These are phyloP conservation scores for Colletotrichum sp. DNA, from an alignment of 2,329 filamentous ascomycete genomes.

Conservation along the genomic window DNA sequence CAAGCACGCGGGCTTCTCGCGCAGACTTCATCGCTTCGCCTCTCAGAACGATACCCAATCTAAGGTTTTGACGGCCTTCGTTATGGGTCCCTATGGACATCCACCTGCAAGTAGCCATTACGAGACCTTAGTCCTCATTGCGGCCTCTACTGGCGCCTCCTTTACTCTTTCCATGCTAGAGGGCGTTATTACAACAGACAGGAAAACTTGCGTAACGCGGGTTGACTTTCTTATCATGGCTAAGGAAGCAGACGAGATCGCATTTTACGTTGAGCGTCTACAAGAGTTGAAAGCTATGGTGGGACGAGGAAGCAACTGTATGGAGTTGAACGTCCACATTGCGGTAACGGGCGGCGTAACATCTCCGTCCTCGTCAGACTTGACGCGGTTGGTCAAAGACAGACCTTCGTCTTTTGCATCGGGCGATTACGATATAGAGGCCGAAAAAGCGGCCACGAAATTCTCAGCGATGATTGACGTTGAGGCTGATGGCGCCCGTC, in stretches of 20 bases:
- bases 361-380: not conserved
- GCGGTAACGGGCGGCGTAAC: constrained; percentile 39
- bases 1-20: constrained; percentile 62
- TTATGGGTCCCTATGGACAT: constrained; percentile 62
- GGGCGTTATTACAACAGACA: constrained; percentile 47
- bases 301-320: constrained; percentile 48
- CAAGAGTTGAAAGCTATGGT: constrained; percentile 48
- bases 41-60: constrained; percentile 11
- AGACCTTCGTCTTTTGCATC: not conserved
- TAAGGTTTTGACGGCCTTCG: constrained; percentile 46
- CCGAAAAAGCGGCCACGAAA: not conserved
- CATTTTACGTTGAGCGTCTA: constrained; percentile 58
- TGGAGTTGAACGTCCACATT: constrained; percentile 59
- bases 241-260: constrained; percentile 55
- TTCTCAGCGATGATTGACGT: not conserved
- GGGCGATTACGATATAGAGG: not conserved
- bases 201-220: constrained; percentile 52
- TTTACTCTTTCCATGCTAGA: constrained; percentile 66
- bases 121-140: constrained; percentile 64
- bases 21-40: constrained; percentile 48
- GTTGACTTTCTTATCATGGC: constrained; percentile 60
- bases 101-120: constrained; percentile 62
- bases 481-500: constrained; percentile 2
- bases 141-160: constrained; percentile 66
- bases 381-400: not conserved